Base-by-base conservation (phyloP, 1,284 basidiomycete species). In the Xanthoconium separans region DNA sequence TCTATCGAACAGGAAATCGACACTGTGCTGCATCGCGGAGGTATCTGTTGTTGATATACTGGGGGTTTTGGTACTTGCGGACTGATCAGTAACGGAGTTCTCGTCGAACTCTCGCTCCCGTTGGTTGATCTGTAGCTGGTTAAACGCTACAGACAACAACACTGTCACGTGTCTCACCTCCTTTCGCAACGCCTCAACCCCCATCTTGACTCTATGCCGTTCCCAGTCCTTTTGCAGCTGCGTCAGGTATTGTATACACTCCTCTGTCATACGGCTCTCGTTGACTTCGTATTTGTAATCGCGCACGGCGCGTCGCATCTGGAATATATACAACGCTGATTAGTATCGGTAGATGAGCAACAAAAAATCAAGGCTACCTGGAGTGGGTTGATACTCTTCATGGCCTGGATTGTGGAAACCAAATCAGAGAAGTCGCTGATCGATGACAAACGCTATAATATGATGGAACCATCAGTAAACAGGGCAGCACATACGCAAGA, bases 141-240 rank as follows among this genome's bases (percentile, higher is more conserved):
- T 55, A 47, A 44, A 42, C 49, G 41, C 50, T 15, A 53, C 44
- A 44, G 13, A n/a, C 15, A 12, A 47, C 3, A 16, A 52, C 11
- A 44, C 5, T 11, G 22, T 27, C 16, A 1, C 50, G 18, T 43
- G 27, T 49, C 69, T 52, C 57, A 88, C 86, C 79, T 92, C 89
- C 72, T 87, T 89, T 57, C 89, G 83, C 42, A 92, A 73, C 7
- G 85, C 85, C 66, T 91, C 86, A 7, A 92, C 88, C 5, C 89
- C 89, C 22, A 89, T 75, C 65, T 91, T 90, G 33, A 95, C 84
- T 29, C 92, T 79, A 69, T 91, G 87, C 54, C 90, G 77, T 72
- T 97, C 94, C 96, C 96, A 98, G 68, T 98, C 95, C 64, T 92
- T 92, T 71, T 97, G 94, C 12, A 98, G 75, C 65, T 98, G 95